Conservation (phyloP, 108 stramenopile genomes). For the Nannochloropsis granulata region DNA sequence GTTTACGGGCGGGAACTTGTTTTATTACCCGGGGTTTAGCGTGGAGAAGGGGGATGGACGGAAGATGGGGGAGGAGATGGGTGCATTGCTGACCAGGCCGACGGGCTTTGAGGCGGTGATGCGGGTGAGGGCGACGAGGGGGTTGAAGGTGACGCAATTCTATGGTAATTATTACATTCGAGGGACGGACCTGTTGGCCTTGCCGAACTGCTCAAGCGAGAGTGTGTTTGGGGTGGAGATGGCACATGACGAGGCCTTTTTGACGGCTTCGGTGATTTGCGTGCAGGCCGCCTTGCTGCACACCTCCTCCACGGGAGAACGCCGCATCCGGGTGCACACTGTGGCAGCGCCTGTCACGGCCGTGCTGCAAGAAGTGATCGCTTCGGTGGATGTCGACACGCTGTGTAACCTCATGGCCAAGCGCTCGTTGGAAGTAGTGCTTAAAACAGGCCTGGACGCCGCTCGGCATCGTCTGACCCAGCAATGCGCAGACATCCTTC, state of each 20-base stretch:
- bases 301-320: constrained; percentile 80
- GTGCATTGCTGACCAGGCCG: constrained; percentile 52
- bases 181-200: constrained; percentile 83
- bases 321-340: constrained; percentile 93
- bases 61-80: constrained; percentile 61
- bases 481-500: constrained; percentile 33
- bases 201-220: constrained; percentile 85
- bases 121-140: constrained; percentile 81
- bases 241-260: constrained; percentile 69
- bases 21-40: constrained; percentile 76
- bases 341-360: constrained; percentile 63
- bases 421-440: constrained; percentile 60
- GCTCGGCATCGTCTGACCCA: constrained; percentile 72
- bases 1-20: constrained; percentile 65
- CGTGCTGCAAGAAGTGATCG: constrained; percentile 50
- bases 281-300: constrained; percentile 90
- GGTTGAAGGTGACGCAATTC: constrained; percentile 81
- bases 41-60: constrained; percentile 49
- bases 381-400: constrained; percentile 60
- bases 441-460: constrained; percentile 73
- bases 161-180: constrained; percentile 95
- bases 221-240: constrained; percentile 82
- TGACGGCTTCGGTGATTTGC: constrained; percentile 59
- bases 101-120: constrained; percentile 94
- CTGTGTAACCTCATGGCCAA: constrained; percentile 62